Evolutionary conservation across 1,284 basidiomycete species (phyloP), one percentile per base, ranked within the genome.

Genomic region (Trichosporon coremiiforme): DNA sequence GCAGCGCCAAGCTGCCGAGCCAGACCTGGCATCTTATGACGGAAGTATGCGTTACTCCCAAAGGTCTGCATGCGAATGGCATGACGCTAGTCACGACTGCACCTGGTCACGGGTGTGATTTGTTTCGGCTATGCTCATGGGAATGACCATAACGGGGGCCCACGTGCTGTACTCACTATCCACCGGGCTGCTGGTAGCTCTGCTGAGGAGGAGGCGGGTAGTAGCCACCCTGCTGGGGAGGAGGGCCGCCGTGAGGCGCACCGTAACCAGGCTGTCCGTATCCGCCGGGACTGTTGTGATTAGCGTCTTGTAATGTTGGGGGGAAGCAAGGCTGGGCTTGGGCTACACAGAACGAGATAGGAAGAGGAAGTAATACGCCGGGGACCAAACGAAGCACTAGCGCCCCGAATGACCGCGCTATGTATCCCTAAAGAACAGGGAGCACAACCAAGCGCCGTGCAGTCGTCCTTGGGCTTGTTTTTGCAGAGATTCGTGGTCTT

Each of bases 121-220:
- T 15, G 15, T 15, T 17, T 17, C 41, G 17, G 15, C 41, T 45
- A n/a, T 45, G 15, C 7, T 15, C 41, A 4, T 45, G 41, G 41
- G 41, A 45, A 45, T 15, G 15, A 17, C 7, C 12, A n/a, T 17
- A 53, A 12, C 20, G 10, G 8, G n/a, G 2, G 20, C 17, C 20
- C 20, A 4, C 10, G 17, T 4, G 9, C 12, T 33, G 25, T 22
- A 76, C 78, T 74, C 71, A 78, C 78, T 73, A 73, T 69, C 70
- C 69, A 12, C 71, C 71, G 5, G 65, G 69, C 67, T 73, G 71
- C 64, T 70, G 69, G 69, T 73, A 73, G 69, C 69, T 67, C 71
- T 73, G 71, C 73, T 78, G 76, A 62, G 78, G 79, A 38, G 80
- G 67, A 12, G 80, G 80, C 41, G 79, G 79, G 70, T 80, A 80